Evolutionary conservation across 257 asterid genomes (phyloP).

Genomic region (Prunella vulgaris): DNA sequence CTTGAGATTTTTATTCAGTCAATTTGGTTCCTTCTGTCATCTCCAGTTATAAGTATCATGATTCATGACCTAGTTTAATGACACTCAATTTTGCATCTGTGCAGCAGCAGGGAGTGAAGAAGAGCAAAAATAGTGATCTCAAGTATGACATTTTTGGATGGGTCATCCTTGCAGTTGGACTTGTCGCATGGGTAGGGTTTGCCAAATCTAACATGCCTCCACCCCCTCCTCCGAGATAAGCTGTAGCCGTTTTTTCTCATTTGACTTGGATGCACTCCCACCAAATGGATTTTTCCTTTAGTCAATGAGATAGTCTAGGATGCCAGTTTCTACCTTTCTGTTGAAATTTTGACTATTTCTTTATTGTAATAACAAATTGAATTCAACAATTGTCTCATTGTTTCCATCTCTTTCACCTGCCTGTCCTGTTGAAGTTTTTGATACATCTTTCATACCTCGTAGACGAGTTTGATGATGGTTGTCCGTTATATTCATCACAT

Average conservation of each 20-base stretch:
- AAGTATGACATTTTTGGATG: conserved; percentile 55
- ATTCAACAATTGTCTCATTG: neutral
- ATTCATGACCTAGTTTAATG: neutral
- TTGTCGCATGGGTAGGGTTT: conserved; percentile 52
- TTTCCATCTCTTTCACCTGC: neutral
- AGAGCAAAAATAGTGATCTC: conserved; percentile 42
- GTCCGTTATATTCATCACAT: neutral
- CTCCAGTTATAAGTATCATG: neutral
- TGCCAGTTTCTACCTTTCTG: neutral
- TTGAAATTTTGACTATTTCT: conserved; percentile 10
- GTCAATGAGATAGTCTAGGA: conserved; percentile 12
- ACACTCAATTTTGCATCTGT: neutral
- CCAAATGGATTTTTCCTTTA: conserved; percentile 4
- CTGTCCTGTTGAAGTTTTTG: neutral
- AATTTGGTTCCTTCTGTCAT: neutral
- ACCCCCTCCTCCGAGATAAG: conserved; percentile 39
- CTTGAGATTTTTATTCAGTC: neutral
- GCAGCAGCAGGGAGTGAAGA: conserved; percentile 45
- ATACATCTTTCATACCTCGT: neutral
- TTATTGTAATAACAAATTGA: neutral
- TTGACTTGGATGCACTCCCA: neutral
- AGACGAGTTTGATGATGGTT: neutral
- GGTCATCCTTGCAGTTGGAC: conserved; percentile 56
- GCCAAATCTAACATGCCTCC: conserved; percentile 53
- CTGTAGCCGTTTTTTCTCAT: neutral